These are phyloP conservation scores for Sphagnum magellanicum DNA, from an alignment of 228 moss, liverwort and hornwort genomes.

Conservation along the genomic window DNA sequence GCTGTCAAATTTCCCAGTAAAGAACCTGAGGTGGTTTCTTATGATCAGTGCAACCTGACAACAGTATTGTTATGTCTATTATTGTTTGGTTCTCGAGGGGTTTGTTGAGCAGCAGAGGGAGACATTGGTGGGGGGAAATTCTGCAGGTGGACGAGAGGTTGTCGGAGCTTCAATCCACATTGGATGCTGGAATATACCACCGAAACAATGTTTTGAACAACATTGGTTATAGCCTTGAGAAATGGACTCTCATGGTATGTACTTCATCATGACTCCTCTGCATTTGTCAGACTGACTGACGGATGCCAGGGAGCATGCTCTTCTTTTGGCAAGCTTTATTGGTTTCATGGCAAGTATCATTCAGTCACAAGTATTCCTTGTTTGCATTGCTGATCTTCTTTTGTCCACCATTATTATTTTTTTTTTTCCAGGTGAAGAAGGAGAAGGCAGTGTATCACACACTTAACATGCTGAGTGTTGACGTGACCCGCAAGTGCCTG, in stretches of 20 bases:
- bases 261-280: not conserved
- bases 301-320: too few relatives aligned
- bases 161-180: conserved; percentile 75
- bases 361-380: too few relatives aligned
- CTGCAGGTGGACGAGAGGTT: conserved; percentile 70
- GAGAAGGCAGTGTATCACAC: conserved; percentile 87
- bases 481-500: conserved; percentile 87
- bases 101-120: not conserved
- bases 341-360: too few relatives aligned
- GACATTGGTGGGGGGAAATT: not conserved
- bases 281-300: not conserved
- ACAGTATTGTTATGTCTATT: too few relatives aligned
- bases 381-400: too few relatives aligned
- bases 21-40: too few relatives aligned
- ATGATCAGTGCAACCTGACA: too few relatives aligned
- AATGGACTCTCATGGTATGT: conserved; percentile 92
- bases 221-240: conserved; percentile 79
- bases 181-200: conserved; percentile 87
- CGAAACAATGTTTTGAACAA: conserved; percentile 78
- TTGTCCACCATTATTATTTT: too few relatives aligned
- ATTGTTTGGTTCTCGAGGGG: not conserved
- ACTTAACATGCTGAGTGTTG: conserved; percentile 80
- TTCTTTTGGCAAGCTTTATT: too few relatives aligned
- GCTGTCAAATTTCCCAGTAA: too few relatives aligned
- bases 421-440: conserved; percentile 45